These are phyloP conservation scores for Myxozyma neglecta DNA, from an alignment of 805 yeast species.

Conservation along the genomic window DNA sequence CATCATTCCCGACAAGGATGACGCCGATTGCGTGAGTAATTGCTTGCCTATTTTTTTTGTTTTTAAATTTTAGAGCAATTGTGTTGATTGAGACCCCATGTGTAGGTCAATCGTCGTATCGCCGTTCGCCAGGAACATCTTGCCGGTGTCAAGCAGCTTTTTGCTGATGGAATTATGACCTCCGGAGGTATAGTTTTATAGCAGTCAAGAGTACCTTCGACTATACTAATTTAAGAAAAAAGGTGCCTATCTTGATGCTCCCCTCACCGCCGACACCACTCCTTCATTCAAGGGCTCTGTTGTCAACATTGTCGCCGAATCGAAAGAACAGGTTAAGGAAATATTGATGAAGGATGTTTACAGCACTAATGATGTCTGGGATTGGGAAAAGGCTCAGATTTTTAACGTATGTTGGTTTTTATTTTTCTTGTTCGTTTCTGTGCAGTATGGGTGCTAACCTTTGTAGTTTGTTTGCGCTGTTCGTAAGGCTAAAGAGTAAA, in stretches of 20 bases:
- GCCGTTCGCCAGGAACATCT: conserved; percentile 48
- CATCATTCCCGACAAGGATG: conserved; percentile 68
- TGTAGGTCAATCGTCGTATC: conserved; percentile 34
- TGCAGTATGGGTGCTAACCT: background rate
- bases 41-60: background rate
- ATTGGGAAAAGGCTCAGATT: conserved; percentile 58
- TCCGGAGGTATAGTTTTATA: conserved; percentile 37
- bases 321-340: conserved; percentile 64
- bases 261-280: conserved; percentile 12
- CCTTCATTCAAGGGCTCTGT: conserved; percentile 66
- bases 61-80: background rate
- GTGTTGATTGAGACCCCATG: background rate
- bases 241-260: conserved; percentile 30
- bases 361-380: conserved; percentile 72
- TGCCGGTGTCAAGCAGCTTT: conserved; percentile 38
- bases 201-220: background rate
- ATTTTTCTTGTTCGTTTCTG: background rate
- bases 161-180: conserved; percentile 43
- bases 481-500: conserved; percentile 20
- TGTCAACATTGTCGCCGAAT: conserved; percentile 61
- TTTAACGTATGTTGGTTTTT: conserved; percentile 47
- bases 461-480: conserved; percentile 21
- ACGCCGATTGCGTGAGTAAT: conserved; percentile 41
- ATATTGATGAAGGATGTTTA: conserved; percentile 64
- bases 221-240: background rate